phyloP scores from a whole-genome alignment of 768 basidiomycete species.

The Russula dissimulans region DNA sequence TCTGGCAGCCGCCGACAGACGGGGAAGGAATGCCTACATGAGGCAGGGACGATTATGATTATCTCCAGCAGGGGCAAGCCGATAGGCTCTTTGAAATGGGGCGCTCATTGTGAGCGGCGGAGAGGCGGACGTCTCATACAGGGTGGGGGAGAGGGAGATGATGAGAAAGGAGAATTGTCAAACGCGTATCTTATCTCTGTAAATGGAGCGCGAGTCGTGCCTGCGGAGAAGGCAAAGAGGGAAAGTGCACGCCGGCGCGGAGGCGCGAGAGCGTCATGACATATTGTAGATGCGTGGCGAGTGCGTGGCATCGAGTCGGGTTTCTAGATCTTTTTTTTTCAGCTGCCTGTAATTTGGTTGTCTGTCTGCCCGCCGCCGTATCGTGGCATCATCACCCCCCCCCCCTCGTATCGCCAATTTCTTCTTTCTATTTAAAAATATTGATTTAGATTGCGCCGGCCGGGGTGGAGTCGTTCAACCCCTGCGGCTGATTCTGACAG shows the following conservation, averaged over 20 bases:
- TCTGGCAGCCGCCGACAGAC: background rate
- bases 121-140: background rate
- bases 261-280: conserved; percentile 7
- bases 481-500: too few species aligned
- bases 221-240: conserved; percentile 7
- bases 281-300: background rate
- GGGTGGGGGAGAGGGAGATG: background rate
- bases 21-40: background rate
- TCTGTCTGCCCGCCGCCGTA: too few species aligned
- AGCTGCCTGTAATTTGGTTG: too few species aligned
- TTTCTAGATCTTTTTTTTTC: background rate
- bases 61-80: background rate
- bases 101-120: background rate
- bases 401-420: too few species aligned
- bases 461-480: too few species aligned
- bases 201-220: background rate
- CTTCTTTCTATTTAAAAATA: too few species aligned
- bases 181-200: conserved; percentile 8
- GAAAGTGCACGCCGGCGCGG: background rate
- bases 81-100: background rate
- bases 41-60: background rate
- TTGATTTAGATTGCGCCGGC: too few species aligned
- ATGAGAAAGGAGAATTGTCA: background rate
- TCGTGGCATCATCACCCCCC: too few species aligned
- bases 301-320: background rate